A percentile compares a stretch with the other conserved stretches of the same genome.
Evolutionary conservation across 805 yeast species (phyloP).

Genomic region (Wickerhamiella shivajii): DNA sequence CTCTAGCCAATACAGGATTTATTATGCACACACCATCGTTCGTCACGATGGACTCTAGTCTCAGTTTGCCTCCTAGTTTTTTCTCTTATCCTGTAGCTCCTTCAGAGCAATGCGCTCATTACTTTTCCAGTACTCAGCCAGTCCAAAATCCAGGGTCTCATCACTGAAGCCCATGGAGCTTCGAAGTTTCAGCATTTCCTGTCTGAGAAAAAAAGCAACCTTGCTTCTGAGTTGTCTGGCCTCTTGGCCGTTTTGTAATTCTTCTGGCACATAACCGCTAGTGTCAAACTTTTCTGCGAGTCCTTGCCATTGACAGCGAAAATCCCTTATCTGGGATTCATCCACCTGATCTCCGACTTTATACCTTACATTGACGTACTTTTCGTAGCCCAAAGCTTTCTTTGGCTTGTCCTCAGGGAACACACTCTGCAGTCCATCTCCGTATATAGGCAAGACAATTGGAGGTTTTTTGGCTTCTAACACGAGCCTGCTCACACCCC

Average conservation of each 20-base stretch:
- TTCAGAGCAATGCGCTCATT: constrained; percentile 7
- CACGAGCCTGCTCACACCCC: constrained; percentile 83
- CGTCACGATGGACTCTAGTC: too few species aligned
- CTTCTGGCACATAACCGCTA: constrained; percentile 41
- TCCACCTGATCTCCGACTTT: constrained; percentile 59
- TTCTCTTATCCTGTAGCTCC: constrained; percentile 8
- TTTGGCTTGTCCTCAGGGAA: constrained; percentile 59
- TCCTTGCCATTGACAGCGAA: constrained; percentile 56
- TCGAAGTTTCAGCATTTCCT: constrained; percentile 31
- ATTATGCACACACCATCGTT: too few species aligned
- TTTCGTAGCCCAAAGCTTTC: constrained; percentile 40
- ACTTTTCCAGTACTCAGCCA: constrained; percentile 54
- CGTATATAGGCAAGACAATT: constrained; percentile 70
- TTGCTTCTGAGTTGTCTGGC: constrained; percentile 55
- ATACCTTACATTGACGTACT: constrained; percentile 54
- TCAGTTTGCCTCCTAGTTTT: too few species aligned
- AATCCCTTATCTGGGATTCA: constrained; percentile 42
- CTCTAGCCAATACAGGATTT: too few species aligned
- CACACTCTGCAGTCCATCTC: constrained; percentile 74
- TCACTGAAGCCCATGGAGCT: constrained; percentile 18
- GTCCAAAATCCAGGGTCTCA: constrained; percentile 57
- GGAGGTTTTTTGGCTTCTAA: constrained; percentile 77
- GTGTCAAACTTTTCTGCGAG: constrained; percentile 26
- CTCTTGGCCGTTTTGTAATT: constrained; percentile 45
- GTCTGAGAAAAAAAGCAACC: constrained; percentile 55